These are phyloP conservation scores for Tubosaeta brunneosetosa DNA, from an alignment of 768 basidiomycete species.

Conservation along the genomic window DNA sequence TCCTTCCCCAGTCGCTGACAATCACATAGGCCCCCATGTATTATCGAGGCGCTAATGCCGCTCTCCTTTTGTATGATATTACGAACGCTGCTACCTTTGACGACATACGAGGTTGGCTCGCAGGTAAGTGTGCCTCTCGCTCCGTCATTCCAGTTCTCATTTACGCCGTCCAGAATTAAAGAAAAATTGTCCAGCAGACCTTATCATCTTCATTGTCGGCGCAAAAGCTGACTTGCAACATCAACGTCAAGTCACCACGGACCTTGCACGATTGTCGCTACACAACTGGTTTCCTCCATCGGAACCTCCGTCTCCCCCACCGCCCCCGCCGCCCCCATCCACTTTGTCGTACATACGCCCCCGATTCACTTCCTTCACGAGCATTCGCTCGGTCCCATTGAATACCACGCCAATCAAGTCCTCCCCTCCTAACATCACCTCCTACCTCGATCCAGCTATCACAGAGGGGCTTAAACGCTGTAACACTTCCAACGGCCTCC, in stretches of 20 bases:
- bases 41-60: conserved; percentile 93
- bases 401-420: conserved; percentile 40
- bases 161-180: conserved; percentile 59
- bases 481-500: conserved; percentile 44
- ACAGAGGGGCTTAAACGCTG: conserved; percentile 50
- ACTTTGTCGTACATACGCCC: conserved; percentile 35
- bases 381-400: conserved; percentile 58
- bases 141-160: neutral
- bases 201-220: conserved; percentile 93
- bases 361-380: conserved; percentile 38
- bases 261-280: conserved; percentile 77
- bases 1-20: conserved; percentile 15
- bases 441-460: conserved; percentile 59
- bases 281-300: conserved; percentile 89
- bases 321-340: conserved; percentile 49
- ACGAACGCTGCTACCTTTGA: conserved; percentile 86
- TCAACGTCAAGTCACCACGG: conserved; percentile 72
- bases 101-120: conserved; percentile 88
- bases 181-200: conserved; percentile 83
- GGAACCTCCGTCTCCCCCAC: conserved; percentile 58
- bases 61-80: conserved; percentile 92
- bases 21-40: conserved; percentile 82
- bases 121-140: conserved; percentile 49
- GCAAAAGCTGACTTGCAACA: conserved; percentile 80
- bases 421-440: conserved; percentile 52